Evolutionary conservation across 352 stramenopile genomes (phyloP), one percentile per base, ranked within the genome.

Genomic region (Thraustochytrium striatum): DNA sequence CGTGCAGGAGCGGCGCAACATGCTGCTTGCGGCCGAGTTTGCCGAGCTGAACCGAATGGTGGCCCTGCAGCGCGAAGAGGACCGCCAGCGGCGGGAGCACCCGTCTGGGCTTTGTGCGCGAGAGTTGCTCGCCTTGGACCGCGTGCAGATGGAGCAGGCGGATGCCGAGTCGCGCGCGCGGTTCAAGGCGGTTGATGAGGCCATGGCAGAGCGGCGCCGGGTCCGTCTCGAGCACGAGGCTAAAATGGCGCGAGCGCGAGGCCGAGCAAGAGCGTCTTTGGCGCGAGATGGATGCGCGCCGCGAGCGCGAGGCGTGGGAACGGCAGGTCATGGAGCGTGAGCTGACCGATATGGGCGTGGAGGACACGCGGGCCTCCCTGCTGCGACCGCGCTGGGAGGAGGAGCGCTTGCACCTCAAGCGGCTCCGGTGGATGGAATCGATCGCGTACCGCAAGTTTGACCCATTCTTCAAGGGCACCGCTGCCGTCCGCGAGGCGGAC

Each of bases 381-480:
- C n/a, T 50, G 9, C 43, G 50, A 21, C 43, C n/a, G 1, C 5
- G n/a, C 7, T 75, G 65, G 65, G 65, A 75, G 65, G 65, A 75
- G 44, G 65, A 75, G 65, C 65, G 65, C 25, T 38, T 55, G 16
- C 65, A 43, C 0, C 19, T 70, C 8, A 28, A 21, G 39, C 44
- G 65, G 13, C 28, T 75, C 3, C 44, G 65, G 30, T 75, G 65
- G 65, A 75, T 75, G 65, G 65, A 75, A 7, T 33, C 16, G 5
- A 30, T 75, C n/a, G 65, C 65, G 16, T 75, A 55, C 36, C 32
- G 30, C 21, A 32, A 39, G 3, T 75, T 75, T 43, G 65, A 75
- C n/a, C 65, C 65, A 3, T 70, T 52, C 21, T 70, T 70, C 59
- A 70, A 70, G 59, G n/a, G n/a, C n/a, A n/a, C n/a, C n/a, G n/a